Evolutionary conservation across 2,329 filamentous ascomycete species (phyloP), one percentile per base, ranked within the genome.

Genomic region (Lachnellula hyalina): DNA sequence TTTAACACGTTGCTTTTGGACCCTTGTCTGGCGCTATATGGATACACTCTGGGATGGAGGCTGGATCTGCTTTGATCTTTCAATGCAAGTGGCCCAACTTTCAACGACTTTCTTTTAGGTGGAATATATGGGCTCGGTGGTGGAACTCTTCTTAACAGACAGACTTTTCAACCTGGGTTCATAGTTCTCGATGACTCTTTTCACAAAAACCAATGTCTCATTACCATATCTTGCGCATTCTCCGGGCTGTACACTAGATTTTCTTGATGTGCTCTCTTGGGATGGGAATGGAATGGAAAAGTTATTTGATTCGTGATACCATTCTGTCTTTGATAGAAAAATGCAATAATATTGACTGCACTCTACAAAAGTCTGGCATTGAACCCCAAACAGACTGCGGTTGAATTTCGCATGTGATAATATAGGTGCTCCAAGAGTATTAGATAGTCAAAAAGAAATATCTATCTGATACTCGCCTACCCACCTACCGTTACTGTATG

Each of bases 211-310:
- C 59, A 61, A 66, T 71, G 68, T 70, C 57, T 71, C 72, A 70
- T 64, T 68, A 70, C 65, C 62, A 67, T 68, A 66, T 68, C 65
- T 64, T 62, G 63, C 59, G 65, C 64, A 66, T 68, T 69, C 67
- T 67, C 67, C 63, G 63, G 67, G 56, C 56, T 71, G 68, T 70
- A 70, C 67, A 68, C 62, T 70, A 69, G 67, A 32, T 67, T 65
- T 67, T 67, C 59, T 63, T 61, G 62, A 61, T 63, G 63, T 69
- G 67, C 63, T 63, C 61, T 67, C 60, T 60, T 53, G 60, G 61
- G 58, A 65, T 61, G 59, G 63, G 59, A 63, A 60, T 56, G 66
- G 63, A 63, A 67, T 63, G 63, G 64, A 65, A 68, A 68, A 67
- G 62, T 65, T 67, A 62, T 59, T 64, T 55, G 17, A 61, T 60